Evolutionary conservation across 306 rosid genomes (phyloP), one percentile per base, ranked within the genome.

Genomic region (Fagus crenata): DNA sequence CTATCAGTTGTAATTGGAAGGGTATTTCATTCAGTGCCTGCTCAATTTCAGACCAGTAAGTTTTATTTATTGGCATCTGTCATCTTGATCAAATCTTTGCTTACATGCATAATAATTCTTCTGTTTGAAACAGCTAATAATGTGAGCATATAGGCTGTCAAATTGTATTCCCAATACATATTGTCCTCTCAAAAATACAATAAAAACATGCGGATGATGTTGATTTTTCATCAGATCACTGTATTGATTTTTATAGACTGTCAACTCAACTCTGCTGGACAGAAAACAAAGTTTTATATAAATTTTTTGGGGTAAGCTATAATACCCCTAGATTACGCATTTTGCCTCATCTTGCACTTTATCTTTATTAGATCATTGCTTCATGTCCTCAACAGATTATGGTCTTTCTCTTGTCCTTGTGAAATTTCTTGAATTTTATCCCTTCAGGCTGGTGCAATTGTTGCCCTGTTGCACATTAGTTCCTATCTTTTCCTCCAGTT

Each of bases 21-120:
- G 51, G 77, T 95, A 78, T 95, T 95, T 82, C 93, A 92, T 59
- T 88, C 97, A 56, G 97, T 95, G 67, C 99, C 99, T 73, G 99
- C 99, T 80, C 99, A 90, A 69, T 92, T 95, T 77, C 97, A 95
- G 85, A 95, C 99, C 80, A 95, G 99, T 95, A 91, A 92, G 97
- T 82, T 54, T 58, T 65, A 59, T 56, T 41, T 53, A 36, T 64
- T 80, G 35, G 59, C 56, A 49, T 77, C 80, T 82, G 46, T 77
- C 76, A 49, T 73, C 81, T 67, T 67, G 36, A 60, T 37, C 53
- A 51, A 49, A 68, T 22, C 28, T 81, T 78, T 60, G 53, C 69
- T 53, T 46, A 14, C 65, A 42, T 77, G 72, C 67, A 17, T 77
- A 53, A 43, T 13, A 55, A 2, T 81, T 64, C 80, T 77, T 33